These are phyloP conservation scores for Plasmodium gaboni DNA, from an alignment of 169 alveolate genomes.

Conservation along the genomic window DNA sequence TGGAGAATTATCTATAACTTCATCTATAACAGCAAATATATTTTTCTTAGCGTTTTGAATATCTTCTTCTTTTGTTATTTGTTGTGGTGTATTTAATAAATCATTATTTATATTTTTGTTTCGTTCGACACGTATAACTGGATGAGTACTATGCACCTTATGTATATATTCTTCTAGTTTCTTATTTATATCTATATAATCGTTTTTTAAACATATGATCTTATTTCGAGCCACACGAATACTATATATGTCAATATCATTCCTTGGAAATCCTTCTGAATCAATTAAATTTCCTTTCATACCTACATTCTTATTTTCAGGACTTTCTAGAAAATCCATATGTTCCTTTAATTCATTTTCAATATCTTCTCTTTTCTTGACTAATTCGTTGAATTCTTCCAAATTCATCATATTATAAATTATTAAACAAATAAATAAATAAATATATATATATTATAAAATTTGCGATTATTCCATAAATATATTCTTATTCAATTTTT, in stretches of 20 bases:
- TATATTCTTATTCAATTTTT: too few relatives aligned
- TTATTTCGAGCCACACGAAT: conserved; percentile 82
- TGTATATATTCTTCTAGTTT: conserved; percentile 60
- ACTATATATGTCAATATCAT: conserved; percentile 83
- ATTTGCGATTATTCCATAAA: neutral
- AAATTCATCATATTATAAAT: conserved; percentile 14
- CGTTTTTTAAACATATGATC: conserved; percentile 80
- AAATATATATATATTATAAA: neutral
- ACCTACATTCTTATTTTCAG: conserved; percentile 83
- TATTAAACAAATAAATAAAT: conserved; percentile 16
- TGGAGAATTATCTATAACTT: conserved; percentile 61
- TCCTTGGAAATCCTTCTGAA: conserved; percentile 81
- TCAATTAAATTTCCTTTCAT: conserved; percentile 81
- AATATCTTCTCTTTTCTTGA: conserved; percentile 76
- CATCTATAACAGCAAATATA: conserved; percentile 54
- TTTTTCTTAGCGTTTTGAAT: conserved; percentile 38
- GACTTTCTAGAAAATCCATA: conserved; percentile 77
- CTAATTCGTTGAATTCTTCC: conserved; percentile 70
- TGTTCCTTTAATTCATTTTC: conserved; percentile 83
- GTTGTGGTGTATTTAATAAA: neutral
- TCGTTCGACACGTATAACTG: conserved; percentile 51
- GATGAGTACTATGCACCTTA: conserved; percentile 41
- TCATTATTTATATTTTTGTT: neutral
- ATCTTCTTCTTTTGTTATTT: neutral
- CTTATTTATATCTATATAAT: conserved; percentile 55